Percentiles rank a stretch among this genome's conserved stretches.
phyloP scores from a whole-genome alignment of 768 basidiomycete genomes.

The Tubosaeta sp. region DNA sequence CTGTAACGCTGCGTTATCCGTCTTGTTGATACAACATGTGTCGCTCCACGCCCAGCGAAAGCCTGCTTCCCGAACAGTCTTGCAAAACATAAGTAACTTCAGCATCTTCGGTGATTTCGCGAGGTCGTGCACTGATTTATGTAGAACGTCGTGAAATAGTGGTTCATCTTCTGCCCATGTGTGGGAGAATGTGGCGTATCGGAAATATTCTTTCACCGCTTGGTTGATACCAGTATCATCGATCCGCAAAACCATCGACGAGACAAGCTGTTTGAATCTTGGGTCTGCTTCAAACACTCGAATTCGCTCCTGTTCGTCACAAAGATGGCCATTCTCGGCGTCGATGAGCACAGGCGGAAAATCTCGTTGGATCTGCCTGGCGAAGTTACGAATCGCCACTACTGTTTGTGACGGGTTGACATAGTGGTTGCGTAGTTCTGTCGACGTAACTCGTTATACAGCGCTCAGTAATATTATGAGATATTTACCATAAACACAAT shows the following conservation, averaged over 20 bases:
- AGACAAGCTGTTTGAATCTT: constrained; percentile 15
- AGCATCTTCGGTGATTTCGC: constrained; percentile 1
- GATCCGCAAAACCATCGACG: constrained; percentile 4
- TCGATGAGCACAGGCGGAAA: constrained; percentile 15
- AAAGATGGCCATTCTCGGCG: constrained; percentile 12
- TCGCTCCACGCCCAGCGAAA: constrained; percentile 24
- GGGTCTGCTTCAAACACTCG: constrained; percentile 7
- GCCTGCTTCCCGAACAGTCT: constrained; percentile 10
- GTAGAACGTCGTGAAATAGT: constrained; percentile 9
- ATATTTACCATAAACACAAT: constrained; percentile 2
- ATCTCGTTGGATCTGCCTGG: constrained; percentile 1
- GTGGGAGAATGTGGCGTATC: constrained; percentile 22
- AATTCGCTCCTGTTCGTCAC: constrained; percentile 2
- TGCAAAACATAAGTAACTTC: constrained; percentile 19
- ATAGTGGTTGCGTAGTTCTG: constrained; percentile 2
- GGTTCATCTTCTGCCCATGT: constrained; percentile 21
- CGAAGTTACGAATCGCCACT: not conserved
- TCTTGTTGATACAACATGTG: constrained; percentile 24
- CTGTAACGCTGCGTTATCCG: constrained; percentile 10
- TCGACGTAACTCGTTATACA: not conserved
- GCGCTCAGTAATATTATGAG: not conserved
- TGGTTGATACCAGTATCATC: not conserved
- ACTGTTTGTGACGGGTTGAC: constrained; percentile 5
- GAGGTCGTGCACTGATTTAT: constrained; percentile 9
- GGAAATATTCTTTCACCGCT: constrained; percentile 9